Base-by-base conservation (phyloP, 2,329 filamentous ascomycete species). In the Immersiporthe knoxdaviesiana region DNA sequence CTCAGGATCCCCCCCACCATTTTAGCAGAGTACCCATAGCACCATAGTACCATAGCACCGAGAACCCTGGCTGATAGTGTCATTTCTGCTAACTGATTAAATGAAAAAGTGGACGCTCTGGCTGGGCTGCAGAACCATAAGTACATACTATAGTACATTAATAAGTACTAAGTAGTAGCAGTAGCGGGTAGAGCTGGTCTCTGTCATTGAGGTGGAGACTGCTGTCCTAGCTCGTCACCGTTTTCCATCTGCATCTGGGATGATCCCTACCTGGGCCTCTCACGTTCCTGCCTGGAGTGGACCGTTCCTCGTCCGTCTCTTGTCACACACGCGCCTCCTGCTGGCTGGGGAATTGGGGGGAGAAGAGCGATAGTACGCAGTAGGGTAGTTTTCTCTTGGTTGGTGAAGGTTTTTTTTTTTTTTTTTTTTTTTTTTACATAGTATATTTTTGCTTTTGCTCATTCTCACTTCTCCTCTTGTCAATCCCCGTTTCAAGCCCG, bases 301-400 rank as follows among this genome's bases (percentile, higher is more conserved):
- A 39, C 59, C 59, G 59, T 61, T 61, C 59, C n/a, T 61, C 35
- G 35, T 39, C 59, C 59, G 59, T 61, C 10, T 30, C 54, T 32
- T 32, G 54, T 27, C 14, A 54, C 50, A 14, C 52, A 56, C 27
- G 52, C 27, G 52, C 27, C 27, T 59, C 54, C 54, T 35, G 14
- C 30, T 35, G 27, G 54, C 54, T 59, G 24, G 60, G 27, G 60
- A 37, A 44, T 30, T 27, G 60, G 21, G 37, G 35, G 32, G 58
- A 4, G 11, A 7, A 54, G 50, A 4, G 50, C 12, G 6, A 6
- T 27, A 16, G 50, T 27, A 27, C 14, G 24, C 24, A 54, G 24
- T 10, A 27, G 16, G 30, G 37, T 61, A 27, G 21, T 4, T 39
- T 39, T n/a, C n/a, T n/a, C n/a, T 39, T 39, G 18, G 58, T n/a